These are phyloP conservation scores for Tetracladium maxilliforme DNA, from an alignment of 2,329 filamentous ascomycete species.

Conservation along the genomic window DNA sequence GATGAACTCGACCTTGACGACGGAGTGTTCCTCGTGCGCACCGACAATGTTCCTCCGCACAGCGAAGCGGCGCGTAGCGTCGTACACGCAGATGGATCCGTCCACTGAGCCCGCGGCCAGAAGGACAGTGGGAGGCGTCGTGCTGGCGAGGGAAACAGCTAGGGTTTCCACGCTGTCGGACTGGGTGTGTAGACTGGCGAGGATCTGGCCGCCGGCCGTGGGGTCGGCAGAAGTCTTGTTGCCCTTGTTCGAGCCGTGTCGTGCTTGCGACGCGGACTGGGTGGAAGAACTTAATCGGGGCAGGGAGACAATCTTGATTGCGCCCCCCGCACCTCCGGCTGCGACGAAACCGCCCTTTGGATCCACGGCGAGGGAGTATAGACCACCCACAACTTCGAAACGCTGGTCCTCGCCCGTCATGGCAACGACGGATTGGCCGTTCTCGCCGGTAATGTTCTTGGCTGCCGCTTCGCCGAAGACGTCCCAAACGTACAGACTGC, in stretches of 20 bases:
- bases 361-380: slow-evolving; percentile 77
- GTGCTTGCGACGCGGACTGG: slow-evolving; percentile 10
- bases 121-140: slow-evolving; percentile 33
- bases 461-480: slow-evolving; percentile 67
- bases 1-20: slow-evolving; percentile 88
- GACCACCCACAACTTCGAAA: slow-evolving; percentile 79
- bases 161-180: slow-evolving; percentile 67
- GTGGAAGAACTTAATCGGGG: slow-evolving; percentile 36
- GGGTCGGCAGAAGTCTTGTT: slow-evolving; percentile 19
- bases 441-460: slow-evolving; percentile 36
- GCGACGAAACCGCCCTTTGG: slow-evolving; percentile 68
- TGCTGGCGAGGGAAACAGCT: slow-evolving; percentile 52
- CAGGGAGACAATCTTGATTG: slow-evolving; percentile 73
- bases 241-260: slow-evolving; percentile 9
- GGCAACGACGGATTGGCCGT: slow-evolving; percentile 53
- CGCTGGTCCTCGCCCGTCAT: slow-evolving; percentile 74
- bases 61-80: slow-evolving; percentile 73
- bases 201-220: slow-evolving; percentile 45
- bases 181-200: slow-evolving; percentile 73
- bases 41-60: slow-evolving; percentile 69
- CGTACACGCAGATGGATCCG: slow-evolving; percentile 72
- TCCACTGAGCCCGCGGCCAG: slow-evolving; percentile 55
- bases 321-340: slow-evolving; percentile 75
- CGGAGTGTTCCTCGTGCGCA: slow-evolving; percentile 75
- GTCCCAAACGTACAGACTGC: slow-evolving; percentile 83